Conservation (phyloP, 2,329 filamentous ascomycete species). For the Ophiostoma piceae region DNA sequence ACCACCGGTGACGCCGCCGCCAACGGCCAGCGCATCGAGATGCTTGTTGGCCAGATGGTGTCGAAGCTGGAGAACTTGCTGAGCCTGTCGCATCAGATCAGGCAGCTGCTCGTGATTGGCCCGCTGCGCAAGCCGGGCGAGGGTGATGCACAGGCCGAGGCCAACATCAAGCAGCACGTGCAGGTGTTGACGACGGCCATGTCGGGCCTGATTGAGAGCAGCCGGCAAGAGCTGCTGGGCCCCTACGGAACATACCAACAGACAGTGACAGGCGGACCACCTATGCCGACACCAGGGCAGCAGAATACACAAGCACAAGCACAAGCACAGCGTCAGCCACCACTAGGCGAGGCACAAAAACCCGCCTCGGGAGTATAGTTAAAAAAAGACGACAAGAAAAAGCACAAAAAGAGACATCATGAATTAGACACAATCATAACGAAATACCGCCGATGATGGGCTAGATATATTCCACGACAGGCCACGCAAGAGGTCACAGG, state of each 20-base stretch:
- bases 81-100: conserved; percentile 44
- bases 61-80: conserved; percentile 43
- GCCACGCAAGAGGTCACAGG: neutral
- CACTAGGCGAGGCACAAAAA: neutral
- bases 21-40: conserved; percentile 40
- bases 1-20: conserved; percentile 38
- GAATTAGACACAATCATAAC: neutral
- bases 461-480: neutral
- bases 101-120: conserved; percentile 47
- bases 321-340: neutral
- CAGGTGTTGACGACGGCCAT: conserved; percentile 35
- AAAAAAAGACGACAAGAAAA: neutral
- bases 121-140: conserved; percentile 42
- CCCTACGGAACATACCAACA: conserved; percentile 30
- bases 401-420: neutral
- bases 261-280: conserved; percentile 19
- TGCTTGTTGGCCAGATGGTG: conserved; percentile 37
- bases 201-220: conserved; percentile 32
- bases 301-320: neutral
- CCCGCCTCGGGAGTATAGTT: neutral
- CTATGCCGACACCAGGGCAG: neutral
- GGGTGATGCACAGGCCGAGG: conserved; percentile 37
- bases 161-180: conserved; percentile 36
- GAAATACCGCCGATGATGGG: neutral
- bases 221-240: conserved; percentile 29